These are phyloP conservation scores for Parathielavia appendiculata DNA, from an alignment of 495 filamentous ascomycete species.

Conservation along the genomic window DNA sequence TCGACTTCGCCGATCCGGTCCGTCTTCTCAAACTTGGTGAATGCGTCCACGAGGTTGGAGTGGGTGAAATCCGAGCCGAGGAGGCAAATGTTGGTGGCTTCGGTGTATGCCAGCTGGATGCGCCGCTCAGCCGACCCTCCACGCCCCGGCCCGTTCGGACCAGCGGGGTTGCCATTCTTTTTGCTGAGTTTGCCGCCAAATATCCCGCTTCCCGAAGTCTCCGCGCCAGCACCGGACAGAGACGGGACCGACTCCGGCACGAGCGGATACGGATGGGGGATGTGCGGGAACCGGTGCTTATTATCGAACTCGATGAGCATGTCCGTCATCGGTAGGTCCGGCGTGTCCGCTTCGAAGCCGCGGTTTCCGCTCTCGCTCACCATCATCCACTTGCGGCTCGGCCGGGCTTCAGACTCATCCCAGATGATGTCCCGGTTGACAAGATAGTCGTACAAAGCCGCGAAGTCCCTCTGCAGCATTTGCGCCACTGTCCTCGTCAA, in stretches of 20 bases:
- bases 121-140: conserved; percentile 38
- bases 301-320: conserved; percentile 66
- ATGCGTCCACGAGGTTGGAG: conserved; percentile 56
- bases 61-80: conserved; percentile 50
- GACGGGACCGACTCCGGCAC: conserved; percentile 50
- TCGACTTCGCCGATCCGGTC: conserved; percentile 47
- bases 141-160: conserved; percentile 21
- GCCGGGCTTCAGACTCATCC: conserved; percentile 53
- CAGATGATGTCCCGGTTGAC: conserved; percentile 64
- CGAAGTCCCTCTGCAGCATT: conserved; percentile 60
- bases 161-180: conserved; percentile 25
- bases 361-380: conserved; percentile 46
- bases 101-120: conserved; percentile 58
- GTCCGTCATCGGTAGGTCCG: conserved; percentile 59
- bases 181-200: conserved; percentile 26
- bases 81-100: conserved; percentile 63
- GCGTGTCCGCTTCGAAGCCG: conserved; percentile 55
- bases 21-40: conserved; percentile 58
- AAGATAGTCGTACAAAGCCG: conserved; percentile 65
- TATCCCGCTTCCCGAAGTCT: conserved; percentile 12
- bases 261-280: conserved; percentile 65
- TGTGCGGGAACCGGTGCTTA: conserved; percentile 56
- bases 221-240: conserved; percentile 14
- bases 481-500: conserved; percentile 54
- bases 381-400: conserved; percentile 57